Evolutionary conservation across 163 green algal genomes (phyloP).

Genomic region (Volvox carteri): DNA sequence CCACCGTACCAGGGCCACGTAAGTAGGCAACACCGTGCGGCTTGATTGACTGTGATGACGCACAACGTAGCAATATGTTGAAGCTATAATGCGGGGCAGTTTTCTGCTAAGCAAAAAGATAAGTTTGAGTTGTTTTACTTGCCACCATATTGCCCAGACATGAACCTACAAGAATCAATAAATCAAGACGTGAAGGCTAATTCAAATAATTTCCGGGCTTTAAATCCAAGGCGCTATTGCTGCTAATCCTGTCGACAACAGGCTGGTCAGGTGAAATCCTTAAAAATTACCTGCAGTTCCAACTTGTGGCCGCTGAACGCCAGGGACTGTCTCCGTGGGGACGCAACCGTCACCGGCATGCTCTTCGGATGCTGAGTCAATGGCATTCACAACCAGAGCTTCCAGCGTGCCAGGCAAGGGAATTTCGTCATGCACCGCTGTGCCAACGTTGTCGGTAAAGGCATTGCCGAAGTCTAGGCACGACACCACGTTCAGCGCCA

Average conservation of each 20-base stretch:
- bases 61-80: too few species aligned
- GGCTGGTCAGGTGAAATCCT: too few species aligned
- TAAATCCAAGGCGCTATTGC: neutral
- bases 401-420: neutral
- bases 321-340: too few species aligned
- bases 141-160: too few species aligned
- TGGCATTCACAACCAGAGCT: neutral
- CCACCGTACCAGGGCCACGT: neutral
- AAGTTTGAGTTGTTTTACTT: too few species aligned
- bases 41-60: too few species aligned
- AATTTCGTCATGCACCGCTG: neutral
- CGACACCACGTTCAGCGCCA: neutral
- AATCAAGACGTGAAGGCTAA: too few species aligned
- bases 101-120: too few species aligned
- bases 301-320: neutral
- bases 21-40: too few species aligned
- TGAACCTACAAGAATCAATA: too few species aligned
- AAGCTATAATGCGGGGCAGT: too few species aligned
- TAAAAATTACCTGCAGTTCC: neutral
- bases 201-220: neutral
- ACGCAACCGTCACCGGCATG: neutral
- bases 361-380: neutral
- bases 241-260: too few species aligned
- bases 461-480: neutral
- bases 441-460: neutral